A percentile compares a stretch with the other conserved stretches of the same genome.
These are phyloP conservation scores for Lolium multiflorum DNA, from an alignment of 176 grass and related monocot species.

Conservation along the genomic window DNA sequence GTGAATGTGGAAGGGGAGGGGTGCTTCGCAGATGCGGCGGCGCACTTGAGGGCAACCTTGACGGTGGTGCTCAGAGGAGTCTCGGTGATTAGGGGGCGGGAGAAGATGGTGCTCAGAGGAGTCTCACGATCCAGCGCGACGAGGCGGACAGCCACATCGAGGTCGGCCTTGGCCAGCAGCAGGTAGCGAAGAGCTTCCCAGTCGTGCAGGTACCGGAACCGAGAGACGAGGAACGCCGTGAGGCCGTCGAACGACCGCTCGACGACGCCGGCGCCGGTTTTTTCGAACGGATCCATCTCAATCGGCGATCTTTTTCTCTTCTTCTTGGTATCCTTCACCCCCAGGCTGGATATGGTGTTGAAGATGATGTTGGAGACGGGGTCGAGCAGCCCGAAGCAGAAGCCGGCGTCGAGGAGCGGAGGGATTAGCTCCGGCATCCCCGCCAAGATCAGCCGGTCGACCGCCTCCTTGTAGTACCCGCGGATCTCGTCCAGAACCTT, in stretches of 20 bases:
- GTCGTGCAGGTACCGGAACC: not conserved
- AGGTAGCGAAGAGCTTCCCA: conserved; percentile 1
- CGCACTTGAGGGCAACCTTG: not conserved
- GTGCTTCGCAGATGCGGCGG: not conserved
- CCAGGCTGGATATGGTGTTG: not conserved
- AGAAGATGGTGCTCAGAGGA: not conserved
- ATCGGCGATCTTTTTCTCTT: not conserved
- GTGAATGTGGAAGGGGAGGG: not conserved
- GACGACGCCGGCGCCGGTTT: not conserved
- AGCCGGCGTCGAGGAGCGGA: not conserved
- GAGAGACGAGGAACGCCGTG: not conserved
- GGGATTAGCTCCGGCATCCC: not conserved
- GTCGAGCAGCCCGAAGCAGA: not conserved
- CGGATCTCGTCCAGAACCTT: not conserved
- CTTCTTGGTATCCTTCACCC: not conserved
- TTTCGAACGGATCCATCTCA: not conserved
- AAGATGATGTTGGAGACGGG: not conserved
- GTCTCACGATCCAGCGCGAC: not conserved
- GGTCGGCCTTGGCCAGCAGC: not conserved
- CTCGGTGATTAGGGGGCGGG: not conserved
- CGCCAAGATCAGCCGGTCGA: not conserved
- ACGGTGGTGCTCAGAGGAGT: not conserved
- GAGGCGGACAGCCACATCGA: not conserved
- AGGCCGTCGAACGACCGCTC: not conserved
- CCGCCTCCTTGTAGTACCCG: conserved; percentile 4